Conservation (phyloP, 2,329 filamentous ascomycete species). For the Trichoderma sp. region DNA sequence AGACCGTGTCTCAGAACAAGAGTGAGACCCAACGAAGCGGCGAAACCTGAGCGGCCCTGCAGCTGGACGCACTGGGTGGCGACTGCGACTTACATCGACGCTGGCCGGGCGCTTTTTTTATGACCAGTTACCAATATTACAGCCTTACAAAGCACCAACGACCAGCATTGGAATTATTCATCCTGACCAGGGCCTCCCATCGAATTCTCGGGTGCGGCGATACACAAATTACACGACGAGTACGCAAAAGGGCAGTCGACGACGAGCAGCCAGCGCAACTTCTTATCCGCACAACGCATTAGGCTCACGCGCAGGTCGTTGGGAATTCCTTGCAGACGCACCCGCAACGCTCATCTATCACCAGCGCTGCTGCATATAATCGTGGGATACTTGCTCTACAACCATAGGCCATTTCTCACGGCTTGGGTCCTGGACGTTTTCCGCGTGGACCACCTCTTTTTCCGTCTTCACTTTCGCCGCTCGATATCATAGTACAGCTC, state of each 20-base stretch:
- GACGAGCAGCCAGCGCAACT: neutral
- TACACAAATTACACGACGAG: neutral
- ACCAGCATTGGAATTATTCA: neutral
- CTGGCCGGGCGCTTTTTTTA: neutral
- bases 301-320: constrained; percentile 14
- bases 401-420: neutral
- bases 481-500: constrained; percentile 26
- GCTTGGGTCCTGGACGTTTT: neutral
- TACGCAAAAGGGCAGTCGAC: neutral
- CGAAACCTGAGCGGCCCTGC: neutral
- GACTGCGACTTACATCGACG: constrained; percentile 14
- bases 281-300: neutral
- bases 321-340: neutral
- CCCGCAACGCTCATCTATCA: neutral
- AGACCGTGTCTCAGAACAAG: constrained; percentile 10
- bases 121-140: neutral
- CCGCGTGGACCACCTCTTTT: neutral
- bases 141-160: constrained; percentile 9
- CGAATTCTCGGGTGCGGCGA: neutral
- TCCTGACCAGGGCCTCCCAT: neutral
- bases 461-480: neutral
- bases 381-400: neutral
- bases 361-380: constrained; percentile 1
- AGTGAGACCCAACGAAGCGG: constrained; percentile 14
- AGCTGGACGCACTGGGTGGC: constrained; percentile 8